Conservation (phyloP, 1,139 yeast genomes). For the Maudiozyma humilis region DNA sequence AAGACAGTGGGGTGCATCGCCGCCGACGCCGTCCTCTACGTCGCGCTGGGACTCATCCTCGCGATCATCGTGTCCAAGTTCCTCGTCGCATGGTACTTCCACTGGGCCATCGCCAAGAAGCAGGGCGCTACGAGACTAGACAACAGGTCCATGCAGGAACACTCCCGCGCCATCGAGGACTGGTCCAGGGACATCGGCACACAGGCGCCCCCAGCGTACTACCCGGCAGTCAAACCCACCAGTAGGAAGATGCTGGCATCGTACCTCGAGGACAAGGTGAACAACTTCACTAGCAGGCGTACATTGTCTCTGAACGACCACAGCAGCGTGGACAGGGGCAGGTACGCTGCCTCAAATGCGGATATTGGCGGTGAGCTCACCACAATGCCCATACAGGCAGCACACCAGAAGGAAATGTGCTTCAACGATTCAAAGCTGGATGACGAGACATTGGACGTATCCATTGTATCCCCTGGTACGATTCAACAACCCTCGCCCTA, state of each 20-base stretch:
- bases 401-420: too few relatives aligned
- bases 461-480: neutral
- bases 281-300: neutral
- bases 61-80: slow-evolving; percentile 73
- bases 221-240: too few relatives aligned
- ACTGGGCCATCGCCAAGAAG: slow-evolving; percentile 66
- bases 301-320: neutral
- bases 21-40: slow-evolving; percentile 68
- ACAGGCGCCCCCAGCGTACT: slow-evolving; percentile 42
- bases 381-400: too few relatives aligned
- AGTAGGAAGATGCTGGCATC: neutral
- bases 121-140: slow-evolving; percentile 72
- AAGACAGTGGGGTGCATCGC: slow-evolving; percentile 96
- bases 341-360: too few relatives aligned
- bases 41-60: slow-evolving; percentile 75
- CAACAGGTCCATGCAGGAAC: slow-evolving; percentile 44
- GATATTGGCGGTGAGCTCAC: too few relatives aligned
- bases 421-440: too few relatives aligned
- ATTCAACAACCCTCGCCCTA: slow-evolving; percentile 69
- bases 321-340: too few relatives aligned
- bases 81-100: slow-evolving; percentile 77
- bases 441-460: neutral
- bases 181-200: slow-evolving; percentile 59
- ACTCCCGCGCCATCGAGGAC: slow-evolving; percentile 59
- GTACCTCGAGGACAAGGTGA: neutral